Base-by-base conservation (phyloP, 23 red algal species). In the Gracilaria caudata region DNA sequence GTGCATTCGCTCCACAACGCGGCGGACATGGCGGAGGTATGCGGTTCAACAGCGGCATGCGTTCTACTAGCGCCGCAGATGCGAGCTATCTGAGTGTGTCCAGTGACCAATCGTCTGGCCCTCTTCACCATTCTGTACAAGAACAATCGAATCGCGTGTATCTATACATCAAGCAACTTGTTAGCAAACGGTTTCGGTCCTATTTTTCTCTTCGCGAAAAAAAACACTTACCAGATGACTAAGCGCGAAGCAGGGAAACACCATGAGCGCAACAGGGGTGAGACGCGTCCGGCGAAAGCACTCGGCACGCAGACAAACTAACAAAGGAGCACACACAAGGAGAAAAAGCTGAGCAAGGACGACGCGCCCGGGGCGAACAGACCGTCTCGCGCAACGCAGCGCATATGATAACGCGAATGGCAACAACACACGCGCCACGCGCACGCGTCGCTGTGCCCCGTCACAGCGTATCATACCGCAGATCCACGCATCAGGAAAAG, bases 121-220 rank as follows among this genome's bases (percentile, higher is more conserved):
- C 86, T 73, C 63, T 90, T 90, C 17, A 90, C 86, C 86, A 90
- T 90, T 79, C 74, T 80, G 59, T 81, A 73, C 39, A 90, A 14
- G 37, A 90, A 80, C 0, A 79, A 56, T 16, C 58, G 73, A 43
- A 90, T 36, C 14, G 65, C 65, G 65, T 39, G 65, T 71, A 71
- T 71, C 65, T 71, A 23, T 4, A 25, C 30, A 13, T 3, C 2
- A 23, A 3, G 63, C 13, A 33, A 23, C 3, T 4, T 3, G 4
- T 4, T 3, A 34, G 63, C n/a, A 36, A 35, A 25, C 63, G 34
- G 58, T n/a, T n/a, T n/a, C n/a, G n/a, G n/a, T n/a, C n/a, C 57
- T n/a, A 6, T 29, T n/a, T 61, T 4, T 61, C n/a, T n/a, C n/a
- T n/a, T n/a, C n/a, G 57, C 20, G 28, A 4, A 35, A 17, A n/a